Evolutionary conservation across 345 rosid genomes (phyloP).

Genomic region (Capsella bursapastoris): DNA sequence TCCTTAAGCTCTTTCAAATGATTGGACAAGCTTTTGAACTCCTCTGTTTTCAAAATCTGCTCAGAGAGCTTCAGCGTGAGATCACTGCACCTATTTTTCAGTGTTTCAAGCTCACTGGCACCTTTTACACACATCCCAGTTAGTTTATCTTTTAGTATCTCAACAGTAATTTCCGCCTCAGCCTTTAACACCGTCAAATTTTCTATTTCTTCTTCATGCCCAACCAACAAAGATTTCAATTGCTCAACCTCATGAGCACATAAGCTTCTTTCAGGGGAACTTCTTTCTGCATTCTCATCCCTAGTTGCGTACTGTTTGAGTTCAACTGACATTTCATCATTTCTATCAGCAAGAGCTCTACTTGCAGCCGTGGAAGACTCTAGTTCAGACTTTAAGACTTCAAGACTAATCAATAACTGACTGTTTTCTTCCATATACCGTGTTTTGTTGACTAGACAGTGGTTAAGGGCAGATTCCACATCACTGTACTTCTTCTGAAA

Average conservation of each 20-base stretch:
- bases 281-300: conserved; percentile 48
- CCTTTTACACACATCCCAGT: conserved; percentile 55
- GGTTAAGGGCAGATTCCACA: conserved; percentile 55
- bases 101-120: conserved; percentile 49
- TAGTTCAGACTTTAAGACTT: conserved; percentile 57
- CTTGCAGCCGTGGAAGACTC: conserved; percentile 55
- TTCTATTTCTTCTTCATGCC: conserved; percentile 63
- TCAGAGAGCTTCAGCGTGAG: conserved; percentile 75
- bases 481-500: conserved; percentile 60
- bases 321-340: conserved; percentile 48
- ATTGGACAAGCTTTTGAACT: conserved; percentile 74
- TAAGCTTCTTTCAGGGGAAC: conserved; percentile 45
- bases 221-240: conserved; percentile 53
- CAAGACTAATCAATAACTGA: conserved; percentile 50
- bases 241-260: conserved; percentile 57
- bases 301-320: conserved; percentile 48
- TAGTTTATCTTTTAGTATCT: conserved; percentile 61
- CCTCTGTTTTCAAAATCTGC: conserved; percentile 86
- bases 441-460: conserved; percentile 57
- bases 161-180: conserved; percentile 59
- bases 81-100: conserved; percentile 61
- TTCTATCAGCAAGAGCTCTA: conserved; percentile 48
- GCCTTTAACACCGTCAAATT: conserved; percentile 58
- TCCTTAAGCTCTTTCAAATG: conserved; percentile 92
- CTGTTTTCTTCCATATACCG: conserved; percentile 65